Percentiles rank a stretch among this genome's conserved stretches.
phyloP scores from a whole-genome alignment of 192 early-diverging fungal species.

The Coemansia sp. region DNA sequence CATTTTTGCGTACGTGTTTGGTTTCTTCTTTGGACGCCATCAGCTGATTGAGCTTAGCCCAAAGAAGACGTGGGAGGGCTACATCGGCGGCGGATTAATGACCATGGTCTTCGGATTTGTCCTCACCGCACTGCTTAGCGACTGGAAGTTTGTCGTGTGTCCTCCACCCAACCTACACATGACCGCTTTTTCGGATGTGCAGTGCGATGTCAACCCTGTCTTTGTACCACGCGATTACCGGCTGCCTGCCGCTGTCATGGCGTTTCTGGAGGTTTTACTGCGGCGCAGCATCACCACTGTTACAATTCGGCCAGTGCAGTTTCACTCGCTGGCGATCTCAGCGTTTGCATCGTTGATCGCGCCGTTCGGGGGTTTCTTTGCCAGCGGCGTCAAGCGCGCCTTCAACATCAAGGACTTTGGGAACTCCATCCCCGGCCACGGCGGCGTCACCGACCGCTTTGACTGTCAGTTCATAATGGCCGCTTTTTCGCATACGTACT shows the following conservation, averaged over 20 bases:
- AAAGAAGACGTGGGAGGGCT: conserved; percentile 98
- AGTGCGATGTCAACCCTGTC: conserved; percentile 64
- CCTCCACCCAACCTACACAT: conserved; percentile 62
- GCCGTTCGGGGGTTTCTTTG: conserved; percentile 98
- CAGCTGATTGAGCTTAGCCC: conserved; percentile 91
- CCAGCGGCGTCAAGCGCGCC: conserved; percentile 92
- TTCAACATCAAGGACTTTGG: conserved; percentile 98
- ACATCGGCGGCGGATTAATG: conserved; percentile 81
- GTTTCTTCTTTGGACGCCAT: conserved; percentile 92
- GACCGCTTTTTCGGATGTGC: conserved; percentile 45
- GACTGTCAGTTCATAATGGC: conserved; percentile 99
- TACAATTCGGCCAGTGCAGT: conserved; percentile 77
- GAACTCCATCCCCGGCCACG: conserved; percentile 95
- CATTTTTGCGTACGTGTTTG: conserved; percentile 92
- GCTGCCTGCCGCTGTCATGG: conserved; percentile 29
- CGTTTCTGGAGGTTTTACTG: conserved; percentile 24
- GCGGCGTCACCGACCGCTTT: conserved; percentile 95
- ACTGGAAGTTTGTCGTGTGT: conserved; percentile 67
- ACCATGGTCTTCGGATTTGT: conserved; percentile 89
- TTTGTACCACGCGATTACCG: conserved; percentile 57
- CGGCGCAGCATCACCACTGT: conserved; percentile 56
- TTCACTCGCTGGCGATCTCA: conserved; percentile 85
- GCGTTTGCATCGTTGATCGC: conserved; percentile 93
- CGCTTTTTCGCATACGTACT: conserved; percentile 88
- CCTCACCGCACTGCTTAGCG: conserved; percentile 53